These are phyloP conservation scores for Pyrenopolyporus hunteri DNA, from an alignment of 495 filamentous ascomycete genomes.

Conservation along the genomic window DNA sequence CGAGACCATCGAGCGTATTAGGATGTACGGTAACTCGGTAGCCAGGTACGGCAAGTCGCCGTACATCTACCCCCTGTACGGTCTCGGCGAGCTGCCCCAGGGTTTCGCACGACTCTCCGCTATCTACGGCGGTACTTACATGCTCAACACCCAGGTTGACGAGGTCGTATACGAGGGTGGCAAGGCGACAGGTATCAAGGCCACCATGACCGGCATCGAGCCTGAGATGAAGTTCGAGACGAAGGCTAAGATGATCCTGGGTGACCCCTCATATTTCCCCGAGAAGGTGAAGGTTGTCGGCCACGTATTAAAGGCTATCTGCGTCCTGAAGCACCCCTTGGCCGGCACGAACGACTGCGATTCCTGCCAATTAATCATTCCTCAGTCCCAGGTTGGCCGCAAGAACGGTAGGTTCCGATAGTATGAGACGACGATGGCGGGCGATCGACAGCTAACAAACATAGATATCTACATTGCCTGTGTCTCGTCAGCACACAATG, in stretches of 20 bases:
- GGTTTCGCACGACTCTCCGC: conserved; percentile 96
- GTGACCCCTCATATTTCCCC: conserved; percentile 96
- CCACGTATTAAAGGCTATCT: conserved; percentile 93
- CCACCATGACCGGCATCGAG: conserved; percentile 88
- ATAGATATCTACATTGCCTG: conserved; percentile 97
- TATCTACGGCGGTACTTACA: conserved; percentile 98
- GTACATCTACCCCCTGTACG: conserved; percentile 99
- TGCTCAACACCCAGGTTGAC: conserved; percentile 94
- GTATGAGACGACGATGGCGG: background rate
- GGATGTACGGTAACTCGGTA: conserved; percentile 97
- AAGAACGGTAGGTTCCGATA: conserved; percentile 75
- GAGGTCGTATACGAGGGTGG: conserved; percentile 81
- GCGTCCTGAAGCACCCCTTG: conserved; percentile 95
- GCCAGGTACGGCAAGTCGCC: conserved; percentile 97
- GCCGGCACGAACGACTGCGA: conserved; percentile 83
- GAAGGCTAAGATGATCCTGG: conserved; percentile 93
- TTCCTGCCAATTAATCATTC: conserved; percentile 95
- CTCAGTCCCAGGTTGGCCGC: conserved; percentile 92
- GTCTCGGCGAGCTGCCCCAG: conserved; percentile 95
- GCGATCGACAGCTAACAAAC: conserved; percentile 7
- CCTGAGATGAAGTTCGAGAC: conserved; percentile 93
- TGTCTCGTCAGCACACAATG: conserved; percentile 95
- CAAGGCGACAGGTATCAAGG: conserved; percentile 92
- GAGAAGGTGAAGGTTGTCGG: conserved; percentile 84
- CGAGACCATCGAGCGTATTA: conserved; percentile 89